Evolutionary conservation across 2,329 filamentous ascomycete species (phyloP).

Genomic region (Periglandula ipomoeae): DNA sequence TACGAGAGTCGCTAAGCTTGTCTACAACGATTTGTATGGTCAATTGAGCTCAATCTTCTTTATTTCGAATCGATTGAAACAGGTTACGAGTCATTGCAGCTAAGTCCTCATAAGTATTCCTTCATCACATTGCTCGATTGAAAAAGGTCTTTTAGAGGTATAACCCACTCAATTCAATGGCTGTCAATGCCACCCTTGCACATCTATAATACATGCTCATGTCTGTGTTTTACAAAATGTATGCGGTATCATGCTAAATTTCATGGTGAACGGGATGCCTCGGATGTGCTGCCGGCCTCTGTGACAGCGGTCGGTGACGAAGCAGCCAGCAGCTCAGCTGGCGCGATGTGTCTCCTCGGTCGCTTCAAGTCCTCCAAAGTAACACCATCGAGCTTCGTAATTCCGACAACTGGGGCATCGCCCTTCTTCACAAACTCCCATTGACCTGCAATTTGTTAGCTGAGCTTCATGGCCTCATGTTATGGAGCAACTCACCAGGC

Average conservation of each 20-base stretch:
- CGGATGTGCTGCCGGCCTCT: conserved; percentile 23
- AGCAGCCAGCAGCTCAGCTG: conserved; percentile 26
- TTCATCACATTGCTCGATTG: not conserved
- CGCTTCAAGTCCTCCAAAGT: conserved; percentile 77
- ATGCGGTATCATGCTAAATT: not conserved
- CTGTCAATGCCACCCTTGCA: not conserved
- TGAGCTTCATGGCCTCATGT: not conserved
- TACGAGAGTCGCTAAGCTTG: too few relatives aligned
- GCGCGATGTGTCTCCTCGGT: conserved; percentile 59
- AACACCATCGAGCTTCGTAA: conserved; percentile 81
- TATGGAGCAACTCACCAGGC: conserved; percentile 53
- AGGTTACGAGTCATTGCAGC: not conserved
- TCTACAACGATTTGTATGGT: not conserved
- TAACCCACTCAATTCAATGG: not conserved
- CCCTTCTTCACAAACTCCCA: conserved; percentile 95
- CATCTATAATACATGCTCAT: conserved; percentile 1
- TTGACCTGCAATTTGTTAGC: conserved; percentile 42
- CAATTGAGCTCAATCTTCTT: not conserved
- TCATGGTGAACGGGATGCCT: conserved; percentile 22
- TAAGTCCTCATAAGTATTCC: not conserved
- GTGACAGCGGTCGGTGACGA: conserved; percentile 23
- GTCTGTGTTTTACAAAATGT: not conserved
- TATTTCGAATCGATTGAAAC: not conserved
- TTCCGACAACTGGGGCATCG: conserved; percentile 80
- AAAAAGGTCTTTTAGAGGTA: not conserved